Evolutionary conservation across 1,284 basidiomycete species (phyloP), one percentile per base, ranked within the genome.

Genomic region (Apiotrichum laibachii): DNA sequence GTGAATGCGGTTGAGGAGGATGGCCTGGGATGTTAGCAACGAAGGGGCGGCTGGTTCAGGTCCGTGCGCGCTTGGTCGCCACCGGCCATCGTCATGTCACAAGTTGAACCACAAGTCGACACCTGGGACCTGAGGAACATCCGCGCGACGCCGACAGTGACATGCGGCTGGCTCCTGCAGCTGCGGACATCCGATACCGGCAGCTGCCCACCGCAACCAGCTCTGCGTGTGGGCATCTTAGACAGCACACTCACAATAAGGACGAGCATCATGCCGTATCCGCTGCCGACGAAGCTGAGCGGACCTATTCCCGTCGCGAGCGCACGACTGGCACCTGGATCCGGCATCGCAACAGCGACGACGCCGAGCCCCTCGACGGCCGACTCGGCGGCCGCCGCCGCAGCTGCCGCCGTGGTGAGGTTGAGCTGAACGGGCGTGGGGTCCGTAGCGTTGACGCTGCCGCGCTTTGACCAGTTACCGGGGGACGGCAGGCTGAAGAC

Each of bases 321-420:
- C 71, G 51, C 63, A 54, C 22, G 65, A 48, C 53, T 73, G 71
- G 33, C 39, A 18, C 72, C 72, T 5, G 70, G 67, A 53, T 98
- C 94, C 0, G 90, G 82, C 56, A 98, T 86, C 61, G 97, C 83
- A 12, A 37, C 49, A 19, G 49, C 49, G 8, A 19, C 49, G 18
- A 94, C 70, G 68, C 95, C 86, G 12, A 21, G 40, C 16, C 33
- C n/a, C 26, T 22, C 33, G 15, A n/a, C 22, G 43, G 9, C 34
- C 16, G 48, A 18, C 5, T 42, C 39, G 40, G 33, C 43, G n/a
- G 48, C 51, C 8, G 33, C 42, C 1, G 49, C 22, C 1, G 40
- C 22, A 1, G 40, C 26, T 5, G 18, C 50, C 16, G 26, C 42
- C 9, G 37, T n/a, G 12, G 40, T 37, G 35, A 16, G 35, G 22